Evolutionary conservation across 495 filamentous ascomycete genomes (phyloP).

Genomic region (Daldinia decipiens): DNA sequence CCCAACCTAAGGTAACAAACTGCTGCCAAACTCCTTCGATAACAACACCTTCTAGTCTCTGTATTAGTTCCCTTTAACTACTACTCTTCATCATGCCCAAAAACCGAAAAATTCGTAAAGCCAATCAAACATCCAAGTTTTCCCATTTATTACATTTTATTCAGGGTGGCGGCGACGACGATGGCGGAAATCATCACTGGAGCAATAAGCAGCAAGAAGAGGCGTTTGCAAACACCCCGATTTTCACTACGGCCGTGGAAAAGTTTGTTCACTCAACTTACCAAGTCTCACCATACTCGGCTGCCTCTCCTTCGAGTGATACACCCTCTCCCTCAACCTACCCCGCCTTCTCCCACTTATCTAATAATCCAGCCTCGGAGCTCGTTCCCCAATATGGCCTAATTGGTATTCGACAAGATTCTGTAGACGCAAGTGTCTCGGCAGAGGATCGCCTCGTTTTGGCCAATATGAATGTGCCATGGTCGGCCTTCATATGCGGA

Average conservation of each 20-base stretch:
- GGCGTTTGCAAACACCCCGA: conserved; percentile 7
- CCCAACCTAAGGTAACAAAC: background rate
- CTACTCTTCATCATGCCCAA: background rate
- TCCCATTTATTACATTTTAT: background rate
- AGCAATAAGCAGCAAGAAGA: conserved; percentile 1
- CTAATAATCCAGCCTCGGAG: background rate
- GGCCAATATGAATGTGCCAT: conserved; percentile 67
- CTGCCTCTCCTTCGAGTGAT: background rate
- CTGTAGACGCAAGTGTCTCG: background rate
- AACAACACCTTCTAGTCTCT: background rate
- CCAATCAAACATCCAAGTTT: background rate
- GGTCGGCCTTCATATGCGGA: conserved; percentile 72
- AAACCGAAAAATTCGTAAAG: background rate
- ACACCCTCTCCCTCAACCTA: background rate
- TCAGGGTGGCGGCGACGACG: background rate
- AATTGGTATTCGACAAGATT: background rate
- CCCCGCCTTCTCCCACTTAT: background rate
- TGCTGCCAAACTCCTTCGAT: background rate
- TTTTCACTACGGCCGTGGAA: conserved; percentile 10
- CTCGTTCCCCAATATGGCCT: background rate
- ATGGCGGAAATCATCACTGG: background rate
- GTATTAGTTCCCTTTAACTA: background rate
- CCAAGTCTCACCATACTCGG: background rate
- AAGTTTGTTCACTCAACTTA: background rate
- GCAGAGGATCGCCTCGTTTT: conserved; percentile 56